phyloP scores from a whole-genome alignment of 2,329 filamentous ascomycete genomes.

The Diaporthe ampelina region DNA sequence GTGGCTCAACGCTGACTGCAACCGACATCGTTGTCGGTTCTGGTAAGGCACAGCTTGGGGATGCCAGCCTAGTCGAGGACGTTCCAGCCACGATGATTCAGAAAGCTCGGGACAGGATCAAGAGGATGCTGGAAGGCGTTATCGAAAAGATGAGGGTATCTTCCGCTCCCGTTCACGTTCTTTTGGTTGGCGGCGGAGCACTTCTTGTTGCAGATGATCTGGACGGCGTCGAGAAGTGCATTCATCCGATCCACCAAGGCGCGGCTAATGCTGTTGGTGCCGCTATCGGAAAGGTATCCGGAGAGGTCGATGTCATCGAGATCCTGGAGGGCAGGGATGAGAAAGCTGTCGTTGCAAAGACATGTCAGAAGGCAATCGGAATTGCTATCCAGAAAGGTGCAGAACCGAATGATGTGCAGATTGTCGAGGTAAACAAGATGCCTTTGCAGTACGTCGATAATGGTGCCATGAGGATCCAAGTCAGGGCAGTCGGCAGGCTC shows the following conservation, averaged over 20 bases:
- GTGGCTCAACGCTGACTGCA: background rate
- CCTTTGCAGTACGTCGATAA: constrained; percentile 45
- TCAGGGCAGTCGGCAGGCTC: constrained; percentile 43
- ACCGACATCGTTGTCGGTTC: background rate
- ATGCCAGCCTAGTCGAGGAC: background rate
- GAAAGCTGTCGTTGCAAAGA: constrained; percentile 54
- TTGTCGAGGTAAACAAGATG: constrained; percentile 60
- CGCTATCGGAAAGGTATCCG: constrained; percentile 56
- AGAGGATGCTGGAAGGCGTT: background rate
- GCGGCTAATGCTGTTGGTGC: background rate
- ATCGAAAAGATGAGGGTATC: background rate
- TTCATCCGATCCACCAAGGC: background rate
- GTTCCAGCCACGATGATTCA: background rate
- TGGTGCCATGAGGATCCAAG: constrained; percentile 43
- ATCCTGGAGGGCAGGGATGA: constrained; percentile 56
- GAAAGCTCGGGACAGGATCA: background rate
- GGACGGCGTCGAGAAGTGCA: background rate
- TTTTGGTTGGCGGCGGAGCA: background rate
- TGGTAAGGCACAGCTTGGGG: background rate
- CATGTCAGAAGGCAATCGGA: constrained; percentile 48
- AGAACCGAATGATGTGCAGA: constrained; percentile 51
- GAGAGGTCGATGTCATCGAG: constrained; percentile 66
- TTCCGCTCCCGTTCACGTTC: background rate
- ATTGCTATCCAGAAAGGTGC: constrained; percentile 12
- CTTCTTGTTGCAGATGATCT: background rate